Evolutionary conservation across 345 rosid genomes (phyloP), one percentile per base, ranked within the genome.

Genomic region (Eucalyptus cloeziana): DNA sequence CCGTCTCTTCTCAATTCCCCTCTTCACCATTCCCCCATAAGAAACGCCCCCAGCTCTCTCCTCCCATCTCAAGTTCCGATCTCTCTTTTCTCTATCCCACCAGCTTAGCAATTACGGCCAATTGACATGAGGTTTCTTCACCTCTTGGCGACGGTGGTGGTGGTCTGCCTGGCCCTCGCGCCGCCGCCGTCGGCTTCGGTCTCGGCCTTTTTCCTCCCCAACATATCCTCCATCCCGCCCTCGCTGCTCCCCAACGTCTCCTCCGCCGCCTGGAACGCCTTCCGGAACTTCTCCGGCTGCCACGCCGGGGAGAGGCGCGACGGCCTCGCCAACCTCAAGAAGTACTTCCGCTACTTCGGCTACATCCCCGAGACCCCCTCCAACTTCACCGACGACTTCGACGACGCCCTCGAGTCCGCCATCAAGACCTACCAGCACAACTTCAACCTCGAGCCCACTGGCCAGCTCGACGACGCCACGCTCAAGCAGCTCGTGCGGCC

Each of bases 281-380:
- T 97, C 88, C 87, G 30, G 12, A 92, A 94, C 24, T 91, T 95
- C 91, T 76, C 94, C 88, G 99, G 98, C 88, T 95, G 96, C 92
- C 95, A 67, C 21, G 27, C 93, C 43, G 99, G 99, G 17, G 92
- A 96, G 13, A 94, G 79, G 44, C 90, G 87, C 80, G 91, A 91
- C 50, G 99, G 99, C 13, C 90, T 97, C 67, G 90, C 91, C 4
- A 94, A 93, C 89, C 95, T 97, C 88, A 97, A 97, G 91, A 88
- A 93, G 58, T 97, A 97, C 94, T 96, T 97, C 87, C 89, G 88
- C 44, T 64, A 93, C 89, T 97, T 97, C 93, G 98, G 99, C 45
- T 97, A 97, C 94, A 93, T 97, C 88, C 80, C 93, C 21, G 30
- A 69, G 37, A 3, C 90, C 52, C 86, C 88, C 19, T 25, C 89